phyloP scores from a whole-genome alignment of 2,329 filamentous ascomycete species.

The Aspergillus sojae region DNA sequence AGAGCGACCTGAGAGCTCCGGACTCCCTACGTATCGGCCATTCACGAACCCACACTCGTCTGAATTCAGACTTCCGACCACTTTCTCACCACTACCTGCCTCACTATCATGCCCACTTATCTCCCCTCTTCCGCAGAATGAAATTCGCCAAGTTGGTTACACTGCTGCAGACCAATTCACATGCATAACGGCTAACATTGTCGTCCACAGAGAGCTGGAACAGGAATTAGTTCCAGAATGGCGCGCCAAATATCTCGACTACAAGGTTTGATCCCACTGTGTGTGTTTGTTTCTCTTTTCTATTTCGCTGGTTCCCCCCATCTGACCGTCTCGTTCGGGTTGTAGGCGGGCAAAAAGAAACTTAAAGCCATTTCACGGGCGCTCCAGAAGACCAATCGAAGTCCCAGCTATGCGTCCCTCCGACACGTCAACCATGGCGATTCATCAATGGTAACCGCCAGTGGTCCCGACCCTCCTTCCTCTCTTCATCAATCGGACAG shows the following conservation, averaged over 20 bases:
- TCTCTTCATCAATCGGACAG: constrained; percentile 26
- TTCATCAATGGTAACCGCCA: constrained; percentile 15
- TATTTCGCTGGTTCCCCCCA: neutral
- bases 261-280: constrained; percentile 64
- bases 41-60: neutral
- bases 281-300: constrained; percentile 19
- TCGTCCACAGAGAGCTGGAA: constrained; percentile 70
- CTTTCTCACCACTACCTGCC: neutral
- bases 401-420: constrained; percentile 47
- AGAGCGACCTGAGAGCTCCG: neutral
- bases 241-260: constrained; percentile 91
- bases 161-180: constrained; percentile 11
- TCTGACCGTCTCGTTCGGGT: constrained; percentile 13
- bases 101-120: constrained; percentile 22
- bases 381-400: constrained; percentile 61
- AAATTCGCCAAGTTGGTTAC: constrained; percentile 63
- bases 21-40: neutral
- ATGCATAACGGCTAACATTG: constrained; percentile 25
- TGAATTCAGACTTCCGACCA: neutral
- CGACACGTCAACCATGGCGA: constrained; percentile 29
- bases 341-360: constrained; percentile 79
- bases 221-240: constrained; percentile 91
- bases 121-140: constrained; percentile 44
- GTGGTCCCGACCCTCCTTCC: constrained; percentile 18
- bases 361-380: constrained; percentile 80